Evolutionary conservation across 768 basidiomycete species (phyloP).

Genomic region (Obba rivulosa): DNA sequence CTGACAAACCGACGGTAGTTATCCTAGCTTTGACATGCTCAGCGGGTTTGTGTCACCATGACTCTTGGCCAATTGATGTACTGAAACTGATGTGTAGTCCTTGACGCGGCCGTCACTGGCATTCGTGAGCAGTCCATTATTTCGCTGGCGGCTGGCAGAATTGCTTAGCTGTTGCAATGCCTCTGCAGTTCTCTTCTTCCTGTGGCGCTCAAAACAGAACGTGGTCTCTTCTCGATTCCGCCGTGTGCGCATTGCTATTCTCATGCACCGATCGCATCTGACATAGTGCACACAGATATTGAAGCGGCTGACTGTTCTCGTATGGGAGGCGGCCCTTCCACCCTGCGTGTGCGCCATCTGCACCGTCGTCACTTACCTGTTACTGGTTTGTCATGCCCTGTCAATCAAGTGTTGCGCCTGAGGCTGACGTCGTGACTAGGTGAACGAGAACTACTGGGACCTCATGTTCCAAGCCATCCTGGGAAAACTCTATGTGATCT

Average conservation of each 20-base stretch:
- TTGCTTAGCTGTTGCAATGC: not conserved
- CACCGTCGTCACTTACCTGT: slow-evolving; percentile 15
- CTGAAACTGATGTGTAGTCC: slow-evolving; percentile 5
- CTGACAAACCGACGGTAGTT: not conserved
- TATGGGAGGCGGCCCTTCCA: slow-evolving; percentile 25
- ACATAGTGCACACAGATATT: slow-evolving; percentile 8
- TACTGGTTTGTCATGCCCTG: slow-evolving; percentile 8
- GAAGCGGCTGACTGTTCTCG: slow-evolving; percentile 13
- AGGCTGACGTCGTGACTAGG: not conserved
- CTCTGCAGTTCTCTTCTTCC: slow-evolving; percentile 11
- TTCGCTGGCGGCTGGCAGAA: no score
- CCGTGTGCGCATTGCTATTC: slow-evolving; percentile 3
- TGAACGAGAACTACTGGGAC: slow-evolving; percentile 20
- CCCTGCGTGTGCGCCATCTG: slow-evolving; percentile 22
- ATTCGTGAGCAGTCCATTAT: slow-evolving; percentile 6
- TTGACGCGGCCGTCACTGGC: slow-evolving; percentile 16
- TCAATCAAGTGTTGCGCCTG: not conserved
- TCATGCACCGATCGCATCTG: not conserved
- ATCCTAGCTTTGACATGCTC: slow-evolving; percentile 13
- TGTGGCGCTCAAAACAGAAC: slow-evolving; percentile 13
- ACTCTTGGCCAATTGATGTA: not conserved
- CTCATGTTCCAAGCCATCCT: slow-evolving; percentile 21
- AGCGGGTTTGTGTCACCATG: slow-evolving; percentile 3
- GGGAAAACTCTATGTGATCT: slow-evolving; percentile 27
- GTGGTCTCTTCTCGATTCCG: slow-evolving; percentile 17